phyloP scores from a whole-genome alignment of 139 green algal species.

The Trebouxia sp. region DNA sequence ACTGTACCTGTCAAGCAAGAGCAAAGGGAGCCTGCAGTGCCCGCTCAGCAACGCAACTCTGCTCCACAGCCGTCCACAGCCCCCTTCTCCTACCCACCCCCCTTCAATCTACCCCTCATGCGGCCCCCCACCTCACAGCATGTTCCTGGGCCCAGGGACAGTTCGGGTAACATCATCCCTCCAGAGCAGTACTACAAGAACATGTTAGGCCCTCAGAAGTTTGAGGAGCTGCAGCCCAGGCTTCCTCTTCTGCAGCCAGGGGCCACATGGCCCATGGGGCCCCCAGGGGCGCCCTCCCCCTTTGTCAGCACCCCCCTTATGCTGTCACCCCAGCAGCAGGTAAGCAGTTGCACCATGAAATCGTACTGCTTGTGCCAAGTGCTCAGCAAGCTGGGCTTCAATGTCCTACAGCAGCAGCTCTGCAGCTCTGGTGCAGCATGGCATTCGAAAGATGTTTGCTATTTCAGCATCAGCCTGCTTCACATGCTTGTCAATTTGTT shows the following conservation, averaged over 20 bases:
- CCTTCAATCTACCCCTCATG: neutral
- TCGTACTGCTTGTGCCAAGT: too few relatives aligned
- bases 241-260: neutral
- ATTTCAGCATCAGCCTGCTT: too few relatives aligned
- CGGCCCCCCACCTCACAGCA: constrained; percentile 15
- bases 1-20: neutral
- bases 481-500: too few relatives aligned
- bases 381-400: too few relatives aligned
- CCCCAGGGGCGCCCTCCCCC: neutral
- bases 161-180: constrained; percentile 16
- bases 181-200: constrained; percentile 18
- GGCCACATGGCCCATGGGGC: constrained; percentile 17
- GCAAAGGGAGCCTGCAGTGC: neutral
- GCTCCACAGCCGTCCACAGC: too few relatives aligned
- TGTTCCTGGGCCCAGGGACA: neutral
- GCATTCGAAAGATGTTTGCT: too few relatives aligned
- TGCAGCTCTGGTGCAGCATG: too few relatives aligned
- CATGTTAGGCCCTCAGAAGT: constrained; percentile 21
- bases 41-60: too few relatives aligned
- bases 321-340: constrained; percentile 11
- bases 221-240: constrained; percentile 7
- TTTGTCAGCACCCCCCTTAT: neutral
- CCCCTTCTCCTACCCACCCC: neutral
- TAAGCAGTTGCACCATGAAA: too few relatives aligned
- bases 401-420: too few relatives aligned